Evolutionary conservation across 2,329 filamentous ascomycete genomes (phyloP).

Genomic region (Tolypocladium amazonense): DNA sequence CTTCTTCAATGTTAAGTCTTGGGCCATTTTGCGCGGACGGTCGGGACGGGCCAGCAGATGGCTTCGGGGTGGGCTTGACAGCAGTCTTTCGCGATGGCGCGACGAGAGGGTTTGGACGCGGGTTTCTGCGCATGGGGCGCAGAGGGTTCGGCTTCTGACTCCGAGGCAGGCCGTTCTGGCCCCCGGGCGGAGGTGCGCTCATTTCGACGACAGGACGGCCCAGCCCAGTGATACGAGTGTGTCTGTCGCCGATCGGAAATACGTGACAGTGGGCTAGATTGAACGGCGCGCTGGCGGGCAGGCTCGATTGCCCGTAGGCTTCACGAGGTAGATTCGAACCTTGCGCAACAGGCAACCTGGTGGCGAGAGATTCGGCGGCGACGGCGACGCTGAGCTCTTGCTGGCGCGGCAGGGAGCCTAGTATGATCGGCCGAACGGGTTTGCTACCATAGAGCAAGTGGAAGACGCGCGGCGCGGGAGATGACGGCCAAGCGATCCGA

Average conservation of each 20-base stretch:
- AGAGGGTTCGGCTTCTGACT: conserved; percentile 23
- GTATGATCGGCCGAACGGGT: neutral
- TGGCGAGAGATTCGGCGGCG: neutral
- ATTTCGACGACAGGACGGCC: conserved; percentile 18
- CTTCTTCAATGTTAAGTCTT: conserved; percentile 26
- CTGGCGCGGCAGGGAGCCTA: neutral
- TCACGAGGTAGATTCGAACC: neutral
- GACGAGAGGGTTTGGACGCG: conserved; percentile 49
- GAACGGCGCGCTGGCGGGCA: neutral
- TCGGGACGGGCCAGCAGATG: conserved; percentile 8
- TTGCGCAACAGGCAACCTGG: neutral
- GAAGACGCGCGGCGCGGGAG: neutral
- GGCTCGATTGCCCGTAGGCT: neutral
- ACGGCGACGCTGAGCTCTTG: neutral
- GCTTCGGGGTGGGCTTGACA: conserved; percentile 11
- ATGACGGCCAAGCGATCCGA: neutral
- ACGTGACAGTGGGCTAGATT: neutral
- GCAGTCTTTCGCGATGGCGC: conserved; percentile 42
- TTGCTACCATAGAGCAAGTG: neutral
- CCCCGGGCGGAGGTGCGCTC: conserved; percentile 30
- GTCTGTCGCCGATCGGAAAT: neutral
- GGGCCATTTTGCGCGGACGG: conserved; percentile 15
- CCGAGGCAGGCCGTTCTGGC: conserved; percentile 20
- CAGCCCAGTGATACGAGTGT: neutral
- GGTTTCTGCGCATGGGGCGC: conserved; percentile 28